Conservation (phyloP, 306 rosid genomes). For the Gastrolobium villosum region DNA sequence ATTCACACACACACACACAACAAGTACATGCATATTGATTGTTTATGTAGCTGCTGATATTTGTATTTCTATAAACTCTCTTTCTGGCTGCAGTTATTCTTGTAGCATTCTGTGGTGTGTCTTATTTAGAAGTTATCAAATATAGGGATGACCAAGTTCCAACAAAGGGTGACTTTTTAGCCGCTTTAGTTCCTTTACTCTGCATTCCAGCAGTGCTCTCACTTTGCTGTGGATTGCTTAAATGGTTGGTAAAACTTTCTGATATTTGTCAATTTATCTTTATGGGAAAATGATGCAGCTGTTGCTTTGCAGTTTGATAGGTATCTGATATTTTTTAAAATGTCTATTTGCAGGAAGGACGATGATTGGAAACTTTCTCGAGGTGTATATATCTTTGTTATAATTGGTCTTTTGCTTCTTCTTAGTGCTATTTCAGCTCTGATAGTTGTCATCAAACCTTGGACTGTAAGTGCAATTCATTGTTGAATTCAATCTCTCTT, state of each 20-base stretch:
- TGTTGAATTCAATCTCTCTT: conserved; percentile 20
- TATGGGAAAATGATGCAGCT: neutral
- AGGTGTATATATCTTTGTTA: conserved; percentile 88
- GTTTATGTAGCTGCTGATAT: conserved; percentile 15
- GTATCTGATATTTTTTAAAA: conserved; percentile 41
- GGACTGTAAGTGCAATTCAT: conserved; percentile 81
- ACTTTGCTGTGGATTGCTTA: conserved; percentile 90
- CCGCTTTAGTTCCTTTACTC: conserved; percentile 95
- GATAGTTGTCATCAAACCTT: conserved; percentile 84
- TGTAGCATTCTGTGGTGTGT: conserved; percentile 89
- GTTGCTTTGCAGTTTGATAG: conserved; percentile 39
- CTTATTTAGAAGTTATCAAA: conserved; percentile 88
- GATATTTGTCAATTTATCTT: conserved; percentile 30
- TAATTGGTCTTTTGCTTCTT: conserved; percentile 89
- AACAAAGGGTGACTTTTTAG: conserved; percentile 90
- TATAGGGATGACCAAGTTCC: conserved; percentile 82
- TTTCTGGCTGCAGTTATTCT: conserved; percentile 72
- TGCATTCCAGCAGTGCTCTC: conserved; percentile 96
- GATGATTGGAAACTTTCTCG: conserved; percentile 97
- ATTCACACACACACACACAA: neutral
- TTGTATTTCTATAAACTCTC: conserved; percentile 8
- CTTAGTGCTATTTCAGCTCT: conserved; percentile 97
- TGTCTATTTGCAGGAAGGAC: conserved; percentile 84
- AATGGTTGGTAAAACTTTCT: conserved; percentile 76
- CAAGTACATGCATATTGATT: neutral